Evolutionary conservation across 163 green algal species (phyloP).

Genomic region (Chloromonas sp.): DNA sequence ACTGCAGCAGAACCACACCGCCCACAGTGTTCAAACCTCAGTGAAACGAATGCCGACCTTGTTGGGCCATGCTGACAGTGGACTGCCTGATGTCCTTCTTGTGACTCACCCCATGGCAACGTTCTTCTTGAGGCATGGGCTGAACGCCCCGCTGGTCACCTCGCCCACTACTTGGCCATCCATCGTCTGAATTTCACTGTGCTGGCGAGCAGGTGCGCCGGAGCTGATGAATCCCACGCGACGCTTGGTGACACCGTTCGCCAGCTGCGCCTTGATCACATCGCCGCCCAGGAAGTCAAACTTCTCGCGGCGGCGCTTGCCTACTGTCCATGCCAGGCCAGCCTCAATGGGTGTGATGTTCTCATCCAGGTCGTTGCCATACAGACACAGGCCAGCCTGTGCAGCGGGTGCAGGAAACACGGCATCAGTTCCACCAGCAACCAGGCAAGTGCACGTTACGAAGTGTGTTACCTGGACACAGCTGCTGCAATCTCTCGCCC

Average conservation of each 20-base stretch:
- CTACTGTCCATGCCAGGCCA: slow-evolving; percentile 89
- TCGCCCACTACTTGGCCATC: slow-evolving; percentile 81
- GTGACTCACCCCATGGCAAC: slow-evolving; percentile 89
- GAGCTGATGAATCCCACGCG: slow-evolving; percentile 80
- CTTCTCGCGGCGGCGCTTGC: slow-evolving; percentile 79
- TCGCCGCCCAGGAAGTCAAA: slow-evolving; percentile 93
- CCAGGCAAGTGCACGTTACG: too few relatives aligned
- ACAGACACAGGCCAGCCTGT: slow-evolving; percentile 91
- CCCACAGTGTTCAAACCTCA: too few relatives aligned
- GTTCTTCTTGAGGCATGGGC: slow-evolving; percentile 94
- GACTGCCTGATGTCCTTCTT: too few relatives aligned
- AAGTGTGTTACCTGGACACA: too few relatives aligned
- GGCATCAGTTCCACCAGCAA: too few relatives aligned
- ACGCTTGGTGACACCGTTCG: slow-evolving; percentile 73
- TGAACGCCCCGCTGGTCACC: slow-evolving; percentile 92
- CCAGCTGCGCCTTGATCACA: slow-evolving; percentile 91
- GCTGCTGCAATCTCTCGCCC: too few relatives aligned
- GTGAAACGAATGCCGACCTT: too few relatives aligned
- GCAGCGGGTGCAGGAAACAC: too few relatives aligned
- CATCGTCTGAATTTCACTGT: slow-evolving; percentile 61
- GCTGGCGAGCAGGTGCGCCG: slow-evolving; percentile 69
- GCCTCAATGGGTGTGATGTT: slow-evolving; percentile 91
- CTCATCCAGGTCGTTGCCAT: slow-evolving; percentile 96
- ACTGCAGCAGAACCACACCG: neutral
- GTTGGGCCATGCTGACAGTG: too few relatives aligned